Base-by-base conservation (phyloP, 345 rosid genomes). In the Ceriops decandra region DNA sequence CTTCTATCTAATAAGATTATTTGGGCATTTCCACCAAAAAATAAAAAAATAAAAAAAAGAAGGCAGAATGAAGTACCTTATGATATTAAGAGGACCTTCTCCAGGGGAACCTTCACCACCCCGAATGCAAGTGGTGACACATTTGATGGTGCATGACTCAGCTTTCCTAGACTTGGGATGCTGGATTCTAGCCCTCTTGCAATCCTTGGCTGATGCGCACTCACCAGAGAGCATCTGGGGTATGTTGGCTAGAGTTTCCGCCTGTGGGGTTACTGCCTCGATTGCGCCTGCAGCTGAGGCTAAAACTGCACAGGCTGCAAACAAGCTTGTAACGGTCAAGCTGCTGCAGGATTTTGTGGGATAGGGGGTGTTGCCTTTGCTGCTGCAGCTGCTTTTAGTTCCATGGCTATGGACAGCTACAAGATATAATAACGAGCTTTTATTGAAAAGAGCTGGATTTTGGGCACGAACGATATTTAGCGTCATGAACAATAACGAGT, bases 91-190 rank as follows among this genome's bases (percentile, higher is more conserved):
- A 4, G 97, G 97, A 42, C 96, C 96, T 80, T 91, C 96, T 2
- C 95, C 89, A 4, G 89, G 93, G 36, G 89, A 82, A n/a, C 91
- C 92, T 0, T 86, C 95, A 3, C 92, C 98, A 7, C 96, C 84
- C 1, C 86, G 86, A 64, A 91, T 85, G 71, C 98, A 93, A 60
- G 97, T 85, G 75, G 79, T 73, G 35, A 93, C 89, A 46, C 97
- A 91, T 79, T 90, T 93, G 31, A 71, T 76, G 5, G 97, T 93
- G 74, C 98, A 93, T 6, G 81, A 74, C 83, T 93, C 98, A 0
- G 96, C 96, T 76, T 88, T 89, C 63, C 86, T 83, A 2, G 97
- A 87, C 72, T 89, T 89, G 7, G 98, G 97, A 22, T 84, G 72
- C 69, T 93, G 96, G 52, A 93, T 89, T 76, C 92, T 88, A 38